These are phyloP conservation scores for Umbelopsis sp. DNA, from an alignment of 371 early-diverging fungal species.

Conservation along the genomic window DNA sequence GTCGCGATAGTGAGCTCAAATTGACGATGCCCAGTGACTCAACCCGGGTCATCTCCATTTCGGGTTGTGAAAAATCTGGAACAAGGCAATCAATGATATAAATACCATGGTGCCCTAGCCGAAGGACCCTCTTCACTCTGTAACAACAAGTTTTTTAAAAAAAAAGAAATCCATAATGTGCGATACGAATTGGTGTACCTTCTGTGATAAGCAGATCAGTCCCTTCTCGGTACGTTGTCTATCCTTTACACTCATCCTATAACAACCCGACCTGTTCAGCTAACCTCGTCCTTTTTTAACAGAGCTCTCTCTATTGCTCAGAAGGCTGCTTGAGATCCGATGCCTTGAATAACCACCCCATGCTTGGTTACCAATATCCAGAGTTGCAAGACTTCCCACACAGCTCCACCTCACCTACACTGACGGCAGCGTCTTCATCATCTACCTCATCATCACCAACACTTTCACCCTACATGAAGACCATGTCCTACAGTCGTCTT, in stretches of 20 bases:
- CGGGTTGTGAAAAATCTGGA: constrained; percentile 19
- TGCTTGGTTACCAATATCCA: constrained; percentile 31
- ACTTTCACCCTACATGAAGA: constrained; percentile 9
- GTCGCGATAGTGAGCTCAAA: constrained; percentile 15
- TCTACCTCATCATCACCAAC: constrained; percentile 9
- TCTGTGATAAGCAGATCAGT: constrained; percentile 16
- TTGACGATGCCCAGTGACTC: constrained; percentile 18
- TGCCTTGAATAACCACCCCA: constrained; percentile 33
- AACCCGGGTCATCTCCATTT: constrained; percentile 19
- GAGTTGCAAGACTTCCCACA: constrained; percentile 34
- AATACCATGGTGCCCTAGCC: not conserved
- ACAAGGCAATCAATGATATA: not conserved
- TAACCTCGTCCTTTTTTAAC: not conserved
- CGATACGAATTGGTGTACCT: constrained; percentile 16
- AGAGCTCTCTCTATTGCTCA: constrained; percentile 39
- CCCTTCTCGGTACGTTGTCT: constrained; percentile 12
- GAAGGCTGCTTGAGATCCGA: constrained; percentile 33
- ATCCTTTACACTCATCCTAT: not conserved
- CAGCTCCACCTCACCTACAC: constrained; percentile 25
- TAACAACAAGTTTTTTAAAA: not conserved
- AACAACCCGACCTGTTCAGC: not conserved
- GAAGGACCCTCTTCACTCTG: not conserved
- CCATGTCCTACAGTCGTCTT: constrained; percentile 12
- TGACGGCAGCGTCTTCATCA: constrained; percentile 13
- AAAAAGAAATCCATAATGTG: constrained; percentile 2